Conservation (phyloP, 129 eudicot species). For the Flaveria trinervia region DNA sequence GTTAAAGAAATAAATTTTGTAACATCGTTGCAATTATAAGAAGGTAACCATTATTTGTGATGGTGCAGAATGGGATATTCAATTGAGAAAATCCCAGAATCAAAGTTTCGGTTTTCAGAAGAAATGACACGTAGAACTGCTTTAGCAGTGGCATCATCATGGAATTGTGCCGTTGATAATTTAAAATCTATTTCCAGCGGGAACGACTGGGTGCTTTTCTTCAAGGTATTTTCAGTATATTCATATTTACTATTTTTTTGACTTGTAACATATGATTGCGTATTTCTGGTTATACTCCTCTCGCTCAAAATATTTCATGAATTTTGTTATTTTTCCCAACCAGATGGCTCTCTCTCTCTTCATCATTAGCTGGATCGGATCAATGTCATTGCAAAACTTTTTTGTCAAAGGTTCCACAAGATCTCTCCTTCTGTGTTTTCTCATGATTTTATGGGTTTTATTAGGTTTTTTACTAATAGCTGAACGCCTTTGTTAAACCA, state of each 20-base stretch:
- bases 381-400: slow-evolving; percentile 41
- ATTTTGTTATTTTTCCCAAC: slow-evolving; percentile 9
- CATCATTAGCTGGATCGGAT: slow-evolving; percentile 37
- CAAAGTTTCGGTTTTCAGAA: slow-evolving; percentile 64
- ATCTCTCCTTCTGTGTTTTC: not conserved
- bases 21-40: not conserved
- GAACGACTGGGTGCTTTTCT: slow-evolving; percentile 53
- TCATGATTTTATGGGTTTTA: not conserved
- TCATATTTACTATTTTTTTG: not conserved
- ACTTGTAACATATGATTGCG: not conserved
- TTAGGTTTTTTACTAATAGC: slow-evolving; percentile 12
- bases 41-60: slow-evolving; percentile 18
- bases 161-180: slow-evolving; percentile 59
- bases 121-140: slow-evolving; percentile 61
- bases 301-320: not conserved
- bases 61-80: slow-evolving; percentile 65
- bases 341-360: slow-evolving; percentile 36
- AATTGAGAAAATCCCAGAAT: slow-evolving; percentile 66
- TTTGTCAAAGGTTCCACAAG: slow-evolving; percentile 29
- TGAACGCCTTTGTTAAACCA: not conserved
- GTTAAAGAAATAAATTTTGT: not conserved
- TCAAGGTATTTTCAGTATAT: slow-evolving; percentile 47
- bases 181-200: slow-evolving; percentile 67
- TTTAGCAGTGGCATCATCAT: slow-evolving; percentile 47
- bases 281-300: not conserved